Evolutionary conservation across 2,329 filamentous ascomycete species (phyloP).

Genomic region (Dactylellina sp.): DNA sequence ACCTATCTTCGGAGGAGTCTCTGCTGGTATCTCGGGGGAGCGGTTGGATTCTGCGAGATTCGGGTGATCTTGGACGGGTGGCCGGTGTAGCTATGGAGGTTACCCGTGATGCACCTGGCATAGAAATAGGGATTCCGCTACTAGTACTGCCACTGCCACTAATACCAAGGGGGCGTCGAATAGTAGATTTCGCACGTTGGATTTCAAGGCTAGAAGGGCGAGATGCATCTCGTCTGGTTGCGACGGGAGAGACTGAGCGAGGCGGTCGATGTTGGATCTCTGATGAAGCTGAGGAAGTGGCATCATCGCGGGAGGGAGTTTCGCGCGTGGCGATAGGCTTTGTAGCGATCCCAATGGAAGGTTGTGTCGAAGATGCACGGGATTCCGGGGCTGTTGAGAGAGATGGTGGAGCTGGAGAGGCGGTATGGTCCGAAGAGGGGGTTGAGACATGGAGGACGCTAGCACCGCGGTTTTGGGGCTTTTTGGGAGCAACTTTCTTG

Average conservation of each 20-base stretch:
- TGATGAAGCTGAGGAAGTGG: slow-evolving; percentile 13
- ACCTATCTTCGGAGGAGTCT: slow-evolving; percentile 34
- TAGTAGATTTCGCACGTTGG: slow-evolving; percentile 29
- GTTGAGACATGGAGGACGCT: slow-evolving; percentile 29
- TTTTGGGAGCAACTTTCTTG: slow-evolving; percentile 52
- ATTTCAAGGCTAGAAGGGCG: slow-evolving; percentile 41
- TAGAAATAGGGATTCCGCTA: slow-evolving; percentile 45
- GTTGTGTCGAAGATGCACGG: slow-evolving; percentile 29
- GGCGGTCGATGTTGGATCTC: slow-evolving; percentile 21
- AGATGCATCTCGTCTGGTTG: slow-evolving; percentile 35
- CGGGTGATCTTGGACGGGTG: slow-evolving; percentile 31
- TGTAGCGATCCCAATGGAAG: slow-evolving; percentile 40
- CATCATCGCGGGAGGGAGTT: slow-evolving; percentile 14
- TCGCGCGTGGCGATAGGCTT: slow-evolving; percentile 33
- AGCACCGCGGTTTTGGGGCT: slow-evolving; percentile 47
- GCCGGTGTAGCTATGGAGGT: slow-evolving; percentile 25
- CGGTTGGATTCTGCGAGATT: slow-evolving; percentile 34
- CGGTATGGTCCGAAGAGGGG: slow-evolving; percentile 53
- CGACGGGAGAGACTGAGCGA: slow-evolving; percentile 24
- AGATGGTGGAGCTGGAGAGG: slow-evolving; percentile 43
- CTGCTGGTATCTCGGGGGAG: slow-evolving; percentile 26
- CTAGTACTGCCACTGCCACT: neutral
- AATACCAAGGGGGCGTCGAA: neutral
- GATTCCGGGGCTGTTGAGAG: slow-evolving; percentile 27
- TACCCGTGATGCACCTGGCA: slow-evolving; percentile 42